Percentiles rank a stretch among this genome's conserved stretches.
These are phyloP conservation scores for Apiospora aurea DNA, from an alignment of 2,329 filamentous ascomycete species.

Conservation along the genomic window DNA sequence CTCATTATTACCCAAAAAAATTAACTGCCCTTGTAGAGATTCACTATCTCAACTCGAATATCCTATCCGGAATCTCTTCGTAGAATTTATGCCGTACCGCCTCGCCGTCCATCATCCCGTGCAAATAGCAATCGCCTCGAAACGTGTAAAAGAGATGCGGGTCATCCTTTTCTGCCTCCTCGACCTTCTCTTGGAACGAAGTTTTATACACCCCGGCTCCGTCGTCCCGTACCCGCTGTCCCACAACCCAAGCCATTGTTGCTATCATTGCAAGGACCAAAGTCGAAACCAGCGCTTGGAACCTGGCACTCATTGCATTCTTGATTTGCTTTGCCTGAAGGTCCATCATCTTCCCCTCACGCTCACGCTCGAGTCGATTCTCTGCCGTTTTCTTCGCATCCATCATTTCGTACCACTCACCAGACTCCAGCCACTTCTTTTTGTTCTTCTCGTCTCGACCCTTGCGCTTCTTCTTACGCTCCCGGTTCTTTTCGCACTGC, in stretches of 20 bases:
- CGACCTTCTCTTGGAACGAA: background rate
- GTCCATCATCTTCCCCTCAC: too few relatives aligned
- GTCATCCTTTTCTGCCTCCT: background rate
- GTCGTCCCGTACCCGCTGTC: background rate
- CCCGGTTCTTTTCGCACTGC: background rate
- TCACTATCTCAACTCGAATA: background rate
- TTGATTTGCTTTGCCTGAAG: too few relatives aligned
- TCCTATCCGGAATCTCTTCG: background rate
- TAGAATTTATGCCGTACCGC: conserved; percentile 27
- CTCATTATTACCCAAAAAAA: too few relatives aligned
- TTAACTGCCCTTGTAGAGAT: too few relatives aligned
- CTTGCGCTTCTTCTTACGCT: background rate
- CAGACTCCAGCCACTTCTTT: background rate
- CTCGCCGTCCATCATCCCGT: conserved; percentile 37
- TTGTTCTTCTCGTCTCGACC: background rate
- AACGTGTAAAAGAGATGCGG: conserved; percentile 29
- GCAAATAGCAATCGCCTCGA: conserved; percentile 34
- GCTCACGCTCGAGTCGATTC: background rate
- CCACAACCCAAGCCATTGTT: too few relatives aligned
- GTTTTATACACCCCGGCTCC: background rate
- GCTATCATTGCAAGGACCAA: too few relatives aligned
- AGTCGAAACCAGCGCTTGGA: too few relatives aligned
- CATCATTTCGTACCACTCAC: background rate
- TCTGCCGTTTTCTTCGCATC: background rate
- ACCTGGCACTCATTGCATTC: too few relatives aligned